These are phyloP conservation scores for Boletus tomentosulus DNA, from an alignment of 768 basidiomycete genomes.

Conservation along the genomic window DNA sequence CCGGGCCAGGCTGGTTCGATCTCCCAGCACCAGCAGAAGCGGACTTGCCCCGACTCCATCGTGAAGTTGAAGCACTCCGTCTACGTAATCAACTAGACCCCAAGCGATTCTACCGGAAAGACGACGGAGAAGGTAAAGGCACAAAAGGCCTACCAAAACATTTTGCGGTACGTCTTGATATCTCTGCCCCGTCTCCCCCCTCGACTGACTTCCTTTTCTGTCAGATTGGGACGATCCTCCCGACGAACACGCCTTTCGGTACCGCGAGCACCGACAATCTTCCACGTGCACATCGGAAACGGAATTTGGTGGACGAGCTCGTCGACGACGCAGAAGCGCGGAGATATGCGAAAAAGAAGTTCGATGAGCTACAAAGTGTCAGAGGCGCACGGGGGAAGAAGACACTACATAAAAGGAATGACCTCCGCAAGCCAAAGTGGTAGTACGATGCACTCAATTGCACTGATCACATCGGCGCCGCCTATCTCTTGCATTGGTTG, in stretches of 20 bases:
- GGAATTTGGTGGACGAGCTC: constrained; percentile 83
- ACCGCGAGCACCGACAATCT: constrained; percentile 68
- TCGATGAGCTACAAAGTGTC: constrained; percentile 67
- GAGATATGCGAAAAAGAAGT: constrained; percentile 90
- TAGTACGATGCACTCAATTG: constrained; percentile 30
- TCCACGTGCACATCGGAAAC: constrained; percentile 63
- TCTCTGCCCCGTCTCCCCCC: constrained; percentile 1
- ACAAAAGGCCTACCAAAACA: constrained; percentile 83
- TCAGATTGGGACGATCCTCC: constrained; percentile 77
- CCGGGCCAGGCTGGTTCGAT: constrained; percentile 85
- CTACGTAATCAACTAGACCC: constrained; percentile 87
- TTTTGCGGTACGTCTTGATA: constrained; percentile 66
- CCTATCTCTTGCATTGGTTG: constrained; percentile 1
- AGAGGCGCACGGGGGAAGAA: constrained; percentile 67
- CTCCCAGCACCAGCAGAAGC: constrained; percentile 78
- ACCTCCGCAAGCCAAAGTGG: constrained; percentile 65
- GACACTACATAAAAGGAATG: constrained; percentile 63
- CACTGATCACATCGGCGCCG: constrained; percentile 4
- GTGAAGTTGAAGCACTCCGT: constrained; percentile 84
- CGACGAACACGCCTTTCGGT: constrained; percentile 69
- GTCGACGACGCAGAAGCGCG: constrained; percentile 84
- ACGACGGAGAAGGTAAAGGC: constrained; percentile 80
- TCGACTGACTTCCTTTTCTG: constrained; percentile 4
- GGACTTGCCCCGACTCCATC: constrained; percentile 72
- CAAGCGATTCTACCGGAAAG: constrained; percentile 86